A percentile compares a stretch with the other conserved stretches of the same genome.
Conservation (phyloP, 768 basidiomycete species). For the Melanogaster broomeanus region DNA sequence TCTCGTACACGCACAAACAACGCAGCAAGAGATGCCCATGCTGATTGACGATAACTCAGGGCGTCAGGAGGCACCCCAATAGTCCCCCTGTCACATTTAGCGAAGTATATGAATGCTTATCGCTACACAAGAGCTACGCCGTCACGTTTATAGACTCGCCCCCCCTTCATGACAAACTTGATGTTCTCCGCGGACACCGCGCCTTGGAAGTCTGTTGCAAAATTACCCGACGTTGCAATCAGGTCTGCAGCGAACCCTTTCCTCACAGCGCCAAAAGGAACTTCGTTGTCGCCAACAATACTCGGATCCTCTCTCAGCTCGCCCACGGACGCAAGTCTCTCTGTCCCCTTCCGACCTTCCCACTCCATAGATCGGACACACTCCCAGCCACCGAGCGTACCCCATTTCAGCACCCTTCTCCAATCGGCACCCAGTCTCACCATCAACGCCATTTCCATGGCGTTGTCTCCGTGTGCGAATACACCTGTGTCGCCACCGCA, state of each 20-base stretch:
- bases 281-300: constrained; percentile 46
- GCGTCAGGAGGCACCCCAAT: not conserved
- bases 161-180: constrained; percentile 61
- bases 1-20: not conserved
- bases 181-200: constrained; percentile 50
- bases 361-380: constrained; percentile 50
- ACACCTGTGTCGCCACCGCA: constrained; percentile 69
- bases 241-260: constrained; percentile 59
- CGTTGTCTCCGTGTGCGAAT: constrained; percentile 62
- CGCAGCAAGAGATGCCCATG: not conserved
- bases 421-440: constrained; percentile 53
- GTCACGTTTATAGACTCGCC: constrained; percentile 44
- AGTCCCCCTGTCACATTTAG: not conserved
- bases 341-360: constrained; percentile 37
- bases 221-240: constrained; percentile 39
- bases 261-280: constrained; percentile 55
- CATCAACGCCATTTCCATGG: constrained; percentile 64
- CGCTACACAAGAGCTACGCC: constrained; percentile 24
- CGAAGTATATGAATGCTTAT: not conserved
- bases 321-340: constrained; percentile 27
- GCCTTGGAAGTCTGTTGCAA: constrained; percentile 40
- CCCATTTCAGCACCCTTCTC: constrained; percentile 56
- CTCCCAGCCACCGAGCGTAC: constrained; percentile 59
- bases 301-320: constrained; percentile 26
- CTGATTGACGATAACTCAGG: not conserved